phyloP scores from a whole-genome alignment of 2,329 filamentous ascomycete species.

The Monosporascus sp. region DNA sequence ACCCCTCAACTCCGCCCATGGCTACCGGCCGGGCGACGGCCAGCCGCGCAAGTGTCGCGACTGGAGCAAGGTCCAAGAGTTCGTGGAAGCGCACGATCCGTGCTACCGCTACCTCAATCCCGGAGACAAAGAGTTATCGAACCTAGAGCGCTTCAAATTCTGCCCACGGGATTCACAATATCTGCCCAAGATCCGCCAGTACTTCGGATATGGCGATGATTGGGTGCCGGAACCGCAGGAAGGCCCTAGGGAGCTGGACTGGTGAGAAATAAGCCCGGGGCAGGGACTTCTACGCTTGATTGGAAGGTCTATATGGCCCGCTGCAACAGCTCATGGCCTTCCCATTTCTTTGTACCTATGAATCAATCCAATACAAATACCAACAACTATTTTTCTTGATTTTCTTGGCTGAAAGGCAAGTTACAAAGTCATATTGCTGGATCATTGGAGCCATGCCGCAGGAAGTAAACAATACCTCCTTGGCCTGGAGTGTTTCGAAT shows the following conservation, averaged over 20 bases:
- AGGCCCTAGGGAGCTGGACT: background rate
- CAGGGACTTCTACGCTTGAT: no score
- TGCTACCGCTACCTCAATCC: background rate
- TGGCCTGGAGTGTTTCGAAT: no score
- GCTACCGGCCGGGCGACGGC: background rate
- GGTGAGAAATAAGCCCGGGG: background rate
- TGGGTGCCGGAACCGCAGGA: background rate
- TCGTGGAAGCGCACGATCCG: slow-evolving; percentile 1
- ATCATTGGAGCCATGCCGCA: no score
- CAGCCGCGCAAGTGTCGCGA: background rate
- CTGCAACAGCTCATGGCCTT: no score
- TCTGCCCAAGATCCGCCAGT: background rate
- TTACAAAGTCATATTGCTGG: no score
- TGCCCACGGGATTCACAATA: background rate
- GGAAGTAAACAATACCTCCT: no score
- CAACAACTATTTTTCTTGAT: no score
- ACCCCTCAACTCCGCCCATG: background rate
- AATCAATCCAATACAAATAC: no score
- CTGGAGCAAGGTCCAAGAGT: background rate
- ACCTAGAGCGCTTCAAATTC: slow-evolving; percentile 1
- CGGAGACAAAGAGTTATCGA: background rate
- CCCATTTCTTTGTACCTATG: no score
- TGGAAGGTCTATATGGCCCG: no score
- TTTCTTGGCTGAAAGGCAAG: no score
- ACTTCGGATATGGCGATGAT: background rate